Evolutionary conservation across 1,284 basidiomycete species (phyloP), one percentile per base, ranked within the genome.

Genomic region (Papiliotrema nemorosa): DNA sequence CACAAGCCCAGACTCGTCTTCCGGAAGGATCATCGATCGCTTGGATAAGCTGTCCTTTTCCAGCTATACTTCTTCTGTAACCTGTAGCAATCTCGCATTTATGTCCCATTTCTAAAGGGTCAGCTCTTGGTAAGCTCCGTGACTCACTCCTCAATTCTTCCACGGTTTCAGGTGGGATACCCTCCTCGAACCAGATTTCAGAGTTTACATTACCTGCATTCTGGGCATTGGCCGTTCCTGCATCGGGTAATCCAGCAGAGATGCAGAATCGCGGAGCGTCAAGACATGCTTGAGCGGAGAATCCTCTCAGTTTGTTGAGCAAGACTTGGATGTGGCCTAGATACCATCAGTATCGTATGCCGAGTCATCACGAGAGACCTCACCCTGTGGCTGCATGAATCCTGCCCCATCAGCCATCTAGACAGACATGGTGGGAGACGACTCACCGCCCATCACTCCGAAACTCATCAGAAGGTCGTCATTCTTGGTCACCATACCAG

Each of bases 181-280:
- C 86, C 26, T 92, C 88, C 72, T 97, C 93, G 49, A 97, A 82
- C 72, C 86, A 91, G 4, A 96, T 85, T 58, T 87, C 84, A 53
- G 85, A 86, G 64, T 88, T 87, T 46, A 86, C 80, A 62, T 87
- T 83, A 1, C 84, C 83, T 0, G 84, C 80, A 21, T 72, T 72
- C n/a, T 58, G 57, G 22, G 75, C 74, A 37, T 77, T 77, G 49
- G 81, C 54, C 2, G 57, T 69, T 4, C 67, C 79, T 1, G 81
- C 76, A 53, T 87, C 85, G 0, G 88, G 86, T 59, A 81, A 81
- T 20, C 87, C 88, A 3, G 89, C 82, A 20, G 89, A 89, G 54
- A 97, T 93, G 71, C 91, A 96, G 78, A 97, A 94, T n/a, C 92
- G 82, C 3, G 91, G 92, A 0, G 91, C 87, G 74, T 97, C 94